Conservation (phyloP, 768 basidiomycete species). For the Jaapia argillacea region DNA sequence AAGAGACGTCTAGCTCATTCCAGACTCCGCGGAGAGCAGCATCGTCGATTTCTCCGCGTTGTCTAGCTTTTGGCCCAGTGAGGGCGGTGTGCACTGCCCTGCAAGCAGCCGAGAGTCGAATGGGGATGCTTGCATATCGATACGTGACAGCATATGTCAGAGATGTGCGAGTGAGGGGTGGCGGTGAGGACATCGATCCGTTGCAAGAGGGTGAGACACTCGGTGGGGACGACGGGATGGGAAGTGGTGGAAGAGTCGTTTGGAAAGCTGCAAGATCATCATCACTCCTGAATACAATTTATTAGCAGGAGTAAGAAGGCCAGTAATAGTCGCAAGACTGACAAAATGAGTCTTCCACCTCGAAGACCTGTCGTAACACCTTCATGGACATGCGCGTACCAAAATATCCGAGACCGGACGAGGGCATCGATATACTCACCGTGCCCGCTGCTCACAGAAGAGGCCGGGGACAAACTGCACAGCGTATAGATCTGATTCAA, state of each 20-base stretch:
- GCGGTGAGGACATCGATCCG: conserved; percentile 7
- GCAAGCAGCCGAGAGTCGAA: conserved; percentile 69
- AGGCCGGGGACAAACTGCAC: conserved; percentile 42
- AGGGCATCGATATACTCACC: conserved; percentile 46
- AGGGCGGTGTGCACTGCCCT: conserved; percentile 68
- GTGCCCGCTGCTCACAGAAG: conserved; percentile 37
- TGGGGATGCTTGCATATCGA: conserved; percentile 56
- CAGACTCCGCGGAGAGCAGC: conserved; percentile 69
- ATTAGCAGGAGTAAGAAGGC: background rate
- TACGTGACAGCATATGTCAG: conserved; percentile 43
- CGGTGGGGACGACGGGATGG: background rate
- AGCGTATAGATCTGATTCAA: conserved; percentile 75
- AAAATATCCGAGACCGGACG: conserved; percentile 74
- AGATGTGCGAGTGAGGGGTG: conserved; percentile 23
- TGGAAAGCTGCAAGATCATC: conserved; percentile 75
- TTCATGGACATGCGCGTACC: conserved; percentile 84
- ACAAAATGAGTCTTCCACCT: conserved; percentile 81
- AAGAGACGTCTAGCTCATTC: conserved; percentile 71
- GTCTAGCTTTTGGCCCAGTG: conserved; percentile 70
- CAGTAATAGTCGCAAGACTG: conserved; percentile 17
- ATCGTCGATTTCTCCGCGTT: conserved; percentile 46
- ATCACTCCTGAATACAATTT: conserved; percentile 36
- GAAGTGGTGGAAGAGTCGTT: conserved; percentile 36
- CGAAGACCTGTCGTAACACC: conserved; percentile 73
- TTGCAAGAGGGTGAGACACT: background rate